These are phyloP conservation scores for Lasiodiplodia citricola DNA, from an alignment of 2,329 filamentous ascomycete species.

Conservation along the genomic window DNA sequence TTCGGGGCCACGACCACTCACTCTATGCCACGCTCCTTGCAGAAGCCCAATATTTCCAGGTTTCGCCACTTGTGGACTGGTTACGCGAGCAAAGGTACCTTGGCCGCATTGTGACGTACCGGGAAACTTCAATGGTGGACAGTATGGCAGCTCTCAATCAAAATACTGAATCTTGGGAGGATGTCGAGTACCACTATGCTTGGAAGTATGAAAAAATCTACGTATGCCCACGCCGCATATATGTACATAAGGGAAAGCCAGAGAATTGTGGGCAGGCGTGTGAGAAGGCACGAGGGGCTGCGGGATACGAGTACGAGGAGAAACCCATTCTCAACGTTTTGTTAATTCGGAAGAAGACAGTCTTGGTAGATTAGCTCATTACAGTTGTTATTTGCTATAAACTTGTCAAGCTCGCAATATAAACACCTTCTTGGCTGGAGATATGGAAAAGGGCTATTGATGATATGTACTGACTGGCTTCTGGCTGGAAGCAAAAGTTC, in stretches of 20 bases:
- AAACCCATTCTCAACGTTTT: background rate
- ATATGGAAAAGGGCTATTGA: too few species aligned
- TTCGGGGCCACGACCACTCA: slow-evolving; percentile 38
- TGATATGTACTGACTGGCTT: too few species aligned
- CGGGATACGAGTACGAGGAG: background rate
- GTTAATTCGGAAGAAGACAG: background rate
- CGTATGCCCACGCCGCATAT: background rate
- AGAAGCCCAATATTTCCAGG: slow-evolving; percentile 41
- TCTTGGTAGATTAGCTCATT: background rate
- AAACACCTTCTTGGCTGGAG: too few species aligned
- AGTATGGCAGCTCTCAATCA: background rate
- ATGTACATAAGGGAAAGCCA: background rate
- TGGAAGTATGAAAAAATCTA: background rate
- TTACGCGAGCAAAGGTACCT: slow-evolving; percentile 33
- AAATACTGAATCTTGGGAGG: background rate
- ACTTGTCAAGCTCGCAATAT: too few species aligned
- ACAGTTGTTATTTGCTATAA: too few species aligned
- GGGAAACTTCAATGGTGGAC: background rate
- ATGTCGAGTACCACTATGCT: background rate
- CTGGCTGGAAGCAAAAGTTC: too few species aligned
- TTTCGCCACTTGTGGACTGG: slow-evolving; percentile 39
- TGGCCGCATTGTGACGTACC: slow-evolving; percentile 30
- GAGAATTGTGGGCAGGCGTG: background rate
- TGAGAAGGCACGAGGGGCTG: background rate
- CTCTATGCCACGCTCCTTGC: slow-evolving; percentile 39